These are phyloP conservation scores for Venturiaceae sp. DNA, from an alignment of 2,329 filamentous ascomycete species.

Conservation along the genomic window DNA sequence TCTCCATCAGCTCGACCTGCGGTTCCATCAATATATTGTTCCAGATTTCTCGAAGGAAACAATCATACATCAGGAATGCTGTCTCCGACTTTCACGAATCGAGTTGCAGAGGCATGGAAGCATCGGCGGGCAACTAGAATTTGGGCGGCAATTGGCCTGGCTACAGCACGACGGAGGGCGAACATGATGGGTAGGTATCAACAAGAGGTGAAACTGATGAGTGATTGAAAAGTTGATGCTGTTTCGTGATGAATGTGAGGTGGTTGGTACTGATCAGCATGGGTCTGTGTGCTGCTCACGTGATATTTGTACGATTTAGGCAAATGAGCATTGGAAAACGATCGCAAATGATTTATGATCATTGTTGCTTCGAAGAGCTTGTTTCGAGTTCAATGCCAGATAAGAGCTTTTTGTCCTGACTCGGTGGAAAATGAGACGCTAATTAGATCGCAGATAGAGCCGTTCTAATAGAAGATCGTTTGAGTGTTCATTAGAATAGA, in stretches of 20 bases:
- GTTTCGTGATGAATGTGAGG: neutral
- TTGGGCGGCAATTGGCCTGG: slow-evolving; percentile 12
- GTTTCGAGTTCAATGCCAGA: too few species aligned
- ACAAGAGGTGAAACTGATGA: neutral
- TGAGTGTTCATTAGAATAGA: too few species aligned
- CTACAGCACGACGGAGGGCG: slow-evolving; percentile 16
- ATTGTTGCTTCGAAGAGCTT: too few species aligned
- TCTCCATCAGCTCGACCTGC: slow-evolving; percentile 71
- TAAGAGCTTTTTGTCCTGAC: too few species aligned
- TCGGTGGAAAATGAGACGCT: too few species aligned
- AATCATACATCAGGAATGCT: slow-evolving; percentile 45
- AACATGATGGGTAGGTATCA: slow-evolving; percentile 11
- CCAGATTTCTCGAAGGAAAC: neutral
- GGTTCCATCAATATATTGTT: neutral
- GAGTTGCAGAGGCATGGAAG: slow-evolving; percentile 57
- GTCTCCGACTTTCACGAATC: slow-evolving; percentile 68
- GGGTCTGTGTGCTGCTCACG: neutral
- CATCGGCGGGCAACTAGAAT: slow-evolving; percentile 12
- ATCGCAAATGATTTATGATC: too few species aligned
- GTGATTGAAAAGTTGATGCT: neutral
- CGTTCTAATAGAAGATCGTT: too few species aligned
- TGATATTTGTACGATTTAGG: neutral
- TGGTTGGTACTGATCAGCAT: neutral
- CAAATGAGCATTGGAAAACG: too few species aligned
- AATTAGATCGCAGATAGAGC: too few species aligned